phyloP scores from a whole-genome alignment of 2,329 filamentous ascomycete genomes.

The Penicillium sclerotiorum region DNA sequence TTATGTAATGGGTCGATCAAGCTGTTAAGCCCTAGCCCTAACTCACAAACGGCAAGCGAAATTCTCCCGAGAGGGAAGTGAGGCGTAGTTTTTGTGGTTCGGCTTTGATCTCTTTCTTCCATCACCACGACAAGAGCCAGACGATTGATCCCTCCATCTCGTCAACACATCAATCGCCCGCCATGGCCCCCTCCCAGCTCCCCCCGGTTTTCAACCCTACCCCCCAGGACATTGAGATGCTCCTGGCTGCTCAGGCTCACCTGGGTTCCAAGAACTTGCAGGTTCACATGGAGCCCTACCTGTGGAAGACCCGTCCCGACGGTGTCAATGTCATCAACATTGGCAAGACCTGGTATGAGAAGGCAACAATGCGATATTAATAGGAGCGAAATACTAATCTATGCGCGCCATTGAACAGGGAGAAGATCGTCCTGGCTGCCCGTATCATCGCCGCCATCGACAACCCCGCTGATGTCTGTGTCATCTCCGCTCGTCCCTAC shows the following conservation, averaged over 20 bases:
- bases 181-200: constrained; percentile 93
- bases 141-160: constrained; percentile 49
- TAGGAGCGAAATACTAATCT: constrained; percentile 23
- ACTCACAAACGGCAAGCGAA: constrained; percentile 44
- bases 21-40: constrained; percentile 39
- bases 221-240: constrained; percentile 98
- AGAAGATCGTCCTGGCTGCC: constrained; percentile 99
- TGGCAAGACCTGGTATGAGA: constrained; percentile 95
- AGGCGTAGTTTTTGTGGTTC: constrained; percentile 33
- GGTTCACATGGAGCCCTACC: constrained; percentile 99
- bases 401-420: constrained; percentile 60
- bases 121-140: constrained; percentile 48
- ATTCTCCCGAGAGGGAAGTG: constrained; percentile 32
- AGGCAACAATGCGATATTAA: background rate
- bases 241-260: constrained; percentile 94
- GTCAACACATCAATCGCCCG: constrained; percentile 60
- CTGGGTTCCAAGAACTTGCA: constrained; percentile 99
- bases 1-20: constrained; percentile 3
- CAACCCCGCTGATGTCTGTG: constrained; percentile 99
- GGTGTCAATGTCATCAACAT: constrained; percentile 99
- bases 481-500: constrained; percentile 99
- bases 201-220: constrained; percentile 96
- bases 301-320: constrained; percentile 99
- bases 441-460: constrained; percentile 98
- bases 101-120: constrained; percentile 34